Evolutionary conservation across 176 grass and related monocot species (phyloP), one percentile per base, ranked within the genome.

Genomic region (Aegilops speltoides): DNA sequence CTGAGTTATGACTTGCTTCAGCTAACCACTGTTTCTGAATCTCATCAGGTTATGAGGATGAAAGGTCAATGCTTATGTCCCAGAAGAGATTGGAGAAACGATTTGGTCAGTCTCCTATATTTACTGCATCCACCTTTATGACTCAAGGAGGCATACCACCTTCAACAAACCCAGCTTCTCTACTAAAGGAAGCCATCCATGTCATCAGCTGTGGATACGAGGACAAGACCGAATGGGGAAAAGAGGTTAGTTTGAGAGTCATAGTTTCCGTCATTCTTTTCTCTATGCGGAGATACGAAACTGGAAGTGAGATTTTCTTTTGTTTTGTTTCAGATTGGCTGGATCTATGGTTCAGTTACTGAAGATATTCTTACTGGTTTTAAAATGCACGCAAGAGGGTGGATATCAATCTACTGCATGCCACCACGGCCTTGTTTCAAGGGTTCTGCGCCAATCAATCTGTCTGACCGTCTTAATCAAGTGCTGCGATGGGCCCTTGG

Each of bases 141-240:
- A 93, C 88, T 86, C 92, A 98, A 84, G 96, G 90, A 48, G 93
- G 93, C 33, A 93, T 98, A 76, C 93, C 96, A 82, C 93, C 92
- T 85, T 98, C 96, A 84, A 95, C 93, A 52, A 94, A 95, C 79
- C 93, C 94, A 80, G 93, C 93, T 33, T 95, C 93, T 89, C 92
- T 98, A 41, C 84, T 98, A 16, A 98, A 98, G 83, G 96, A 98
- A 94, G 96, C 96, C 46, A 98, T 98, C 80, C 91, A 94, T 91
- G 96, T 98, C 57, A 96, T 98, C 78, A 98, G 94, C 81, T 98
- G 96, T 91, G 96, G 93, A 20, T 98, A 96, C 3, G 96, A 98
- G 86, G 96, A 98, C 87, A 98, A 98, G 77, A 98, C 96, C 64
- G 93, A 94, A 89, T 98, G 96, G 96, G 96, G 96, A 41, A 98